These are phyloP conservation scores for Phoenix roebelenii DNA, from an alignment of 176 grass and related monocot species.

Conservation along the genomic window DNA sequence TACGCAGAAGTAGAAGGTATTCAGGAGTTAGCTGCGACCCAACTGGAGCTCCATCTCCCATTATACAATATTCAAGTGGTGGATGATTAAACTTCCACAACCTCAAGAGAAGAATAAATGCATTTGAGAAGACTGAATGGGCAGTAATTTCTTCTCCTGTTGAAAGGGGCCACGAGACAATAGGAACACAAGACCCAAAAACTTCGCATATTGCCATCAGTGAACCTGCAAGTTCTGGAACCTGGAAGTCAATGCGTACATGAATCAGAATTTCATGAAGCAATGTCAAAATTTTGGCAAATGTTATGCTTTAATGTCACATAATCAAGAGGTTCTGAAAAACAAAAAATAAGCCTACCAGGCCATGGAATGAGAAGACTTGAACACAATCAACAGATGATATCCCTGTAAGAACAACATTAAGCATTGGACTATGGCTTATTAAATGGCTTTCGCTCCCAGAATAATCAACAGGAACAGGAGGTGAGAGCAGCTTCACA, in stretches of 20 bases:
- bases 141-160: constrained; percentile 71
- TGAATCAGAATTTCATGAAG: too few species aligned
- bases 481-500: constrained; percentile 75
- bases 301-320: too few species aligned
- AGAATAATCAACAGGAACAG: constrained; percentile 52
- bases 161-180: constrained; percentile 49
- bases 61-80: constrained; percentile 82
- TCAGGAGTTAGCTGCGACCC: constrained; percentile 91
- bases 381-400: constrained; percentile 71
- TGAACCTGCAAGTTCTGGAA: constrained; percentile 84
- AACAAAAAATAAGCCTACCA: constrained; percentile 37
- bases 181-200: constrained; percentile 70
- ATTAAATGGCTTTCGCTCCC: constrained; percentile 58
- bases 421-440: constrained; percentile 81
- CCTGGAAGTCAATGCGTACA: constrained; percentile 27
- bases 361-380: constrained; percentile 95
- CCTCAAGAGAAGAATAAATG: constrained; percentile 94
- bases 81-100: constrained; percentile 99
- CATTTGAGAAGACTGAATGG: constrained; percentile 84
- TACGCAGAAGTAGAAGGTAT: constrained; percentile 78
- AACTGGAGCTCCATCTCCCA: constrained; percentile 94
- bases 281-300: too few species aligned
- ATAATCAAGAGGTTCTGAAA: neutral
- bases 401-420: constrained; percentile 94
- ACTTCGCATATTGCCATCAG: constrained; percentile 95